Evolutionary conservation across 23 red algal species (phyloP).

Genomic region (Pyropia haitanensis): DNA sequence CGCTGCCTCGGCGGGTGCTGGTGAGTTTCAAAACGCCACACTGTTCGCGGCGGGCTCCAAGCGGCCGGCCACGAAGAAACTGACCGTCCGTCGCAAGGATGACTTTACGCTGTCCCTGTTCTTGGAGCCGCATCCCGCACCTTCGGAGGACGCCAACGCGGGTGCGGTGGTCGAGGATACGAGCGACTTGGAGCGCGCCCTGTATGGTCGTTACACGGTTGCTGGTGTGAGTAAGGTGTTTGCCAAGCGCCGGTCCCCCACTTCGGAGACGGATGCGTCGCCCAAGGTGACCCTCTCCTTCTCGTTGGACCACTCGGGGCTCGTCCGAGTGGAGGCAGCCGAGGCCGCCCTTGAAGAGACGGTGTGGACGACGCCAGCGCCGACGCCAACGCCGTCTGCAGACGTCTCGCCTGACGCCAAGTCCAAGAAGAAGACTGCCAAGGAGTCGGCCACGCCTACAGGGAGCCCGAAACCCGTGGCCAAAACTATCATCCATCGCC

Average conservation of each 20-base stretch:
- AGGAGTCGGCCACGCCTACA: too few relatives aligned
- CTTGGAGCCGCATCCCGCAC: neutral
- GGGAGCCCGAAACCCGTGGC: too few relatives aligned
- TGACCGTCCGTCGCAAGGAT: constrained; percentile 45
- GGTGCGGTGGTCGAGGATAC: too few relatives aligned
- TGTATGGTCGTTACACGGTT: constrained; percentile 41
- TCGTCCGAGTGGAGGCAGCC: constrained; percentile 14
- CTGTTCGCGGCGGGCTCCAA: constrained; percentile 24
- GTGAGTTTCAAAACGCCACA: constrained; percentile 15
- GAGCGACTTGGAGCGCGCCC: constrained; percentile 20
- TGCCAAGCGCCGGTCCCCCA: constrained; percentile 38
- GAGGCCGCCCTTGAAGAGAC: too few relatives aligned
- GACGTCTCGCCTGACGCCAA: too few relatives aligned
- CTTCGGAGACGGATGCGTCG: constrained; percentile 16
- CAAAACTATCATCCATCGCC: constrained; percentile 40
- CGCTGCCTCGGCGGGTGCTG: neutral
- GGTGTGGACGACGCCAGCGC: too few relatives aligned
- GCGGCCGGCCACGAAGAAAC: constrained; percentile 56
- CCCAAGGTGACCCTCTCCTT: constrained; percentile 49
- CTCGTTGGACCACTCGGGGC: constrained; percentile 34
- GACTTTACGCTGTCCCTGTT: constrained; percentile 41
- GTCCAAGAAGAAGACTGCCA: too few relatives aligned
- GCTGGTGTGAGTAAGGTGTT: constrained; percentile 45
- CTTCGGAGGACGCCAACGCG: neutral
- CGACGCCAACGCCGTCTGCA: too few relatives aligned